phyloP scores from a whole-genome alignment of 1,284 basidiomycete species.

The Fomitopsis betulina region DNA sequence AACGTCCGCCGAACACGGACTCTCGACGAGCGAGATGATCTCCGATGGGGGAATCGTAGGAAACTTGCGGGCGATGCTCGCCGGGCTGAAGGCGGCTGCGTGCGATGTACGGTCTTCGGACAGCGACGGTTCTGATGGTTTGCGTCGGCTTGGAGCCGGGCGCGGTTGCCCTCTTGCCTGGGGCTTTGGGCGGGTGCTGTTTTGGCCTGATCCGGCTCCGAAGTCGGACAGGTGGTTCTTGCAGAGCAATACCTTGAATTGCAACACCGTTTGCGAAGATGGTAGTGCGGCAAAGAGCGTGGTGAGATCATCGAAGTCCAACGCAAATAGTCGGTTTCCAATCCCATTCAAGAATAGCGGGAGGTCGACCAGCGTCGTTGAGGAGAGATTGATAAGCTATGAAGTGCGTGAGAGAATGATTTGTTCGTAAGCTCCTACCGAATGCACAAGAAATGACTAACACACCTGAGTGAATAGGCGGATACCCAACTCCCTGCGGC shows the following conservation, averaged over 20 bases:
- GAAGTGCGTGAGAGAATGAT: not conserved
- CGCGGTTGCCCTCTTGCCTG: conserved; percentile 24
- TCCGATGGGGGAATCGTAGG: conserved; percentile 26
- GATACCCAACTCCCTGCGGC: conserved; percentile 37
- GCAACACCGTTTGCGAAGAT: conserved; percentile 32
- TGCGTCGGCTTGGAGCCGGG: conserved; percentile 12
- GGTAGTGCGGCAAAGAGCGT: conserved; percentile 40
- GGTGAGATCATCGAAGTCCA: conserved; percentile 30
- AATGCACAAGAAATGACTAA: conserved; percentile 4
- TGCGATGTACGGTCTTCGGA: conserved; percentile 3
- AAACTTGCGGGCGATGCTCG: conserved; percentile 21
- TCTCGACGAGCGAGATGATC: conserved; percentile 30
- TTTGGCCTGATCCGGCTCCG: conserved; percentile 1
- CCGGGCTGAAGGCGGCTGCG: conserved; percentile 9
- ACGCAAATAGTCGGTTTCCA: conserved; percentile 38
- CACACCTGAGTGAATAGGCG: conserved; percentile 50
- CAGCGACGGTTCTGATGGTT: not conserved
- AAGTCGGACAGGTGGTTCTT: conserved; percentile 28
- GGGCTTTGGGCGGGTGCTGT: conserved; percentile 24
- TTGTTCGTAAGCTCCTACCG: too few relatives aligned
- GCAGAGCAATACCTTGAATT: conserved; percentile 48
- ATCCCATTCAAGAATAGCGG: conserved; percentile 44
- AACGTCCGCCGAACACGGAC: conserved; percentile 13
- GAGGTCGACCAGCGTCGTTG: conserved; percentile 44
- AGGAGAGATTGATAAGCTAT: conserved; percentile 53